These are phyloP conservation scores for Pelargonium cotyledonis DNA, from an alignment of 441 rosid genomes.

Conservation along the genomic window DNA sequence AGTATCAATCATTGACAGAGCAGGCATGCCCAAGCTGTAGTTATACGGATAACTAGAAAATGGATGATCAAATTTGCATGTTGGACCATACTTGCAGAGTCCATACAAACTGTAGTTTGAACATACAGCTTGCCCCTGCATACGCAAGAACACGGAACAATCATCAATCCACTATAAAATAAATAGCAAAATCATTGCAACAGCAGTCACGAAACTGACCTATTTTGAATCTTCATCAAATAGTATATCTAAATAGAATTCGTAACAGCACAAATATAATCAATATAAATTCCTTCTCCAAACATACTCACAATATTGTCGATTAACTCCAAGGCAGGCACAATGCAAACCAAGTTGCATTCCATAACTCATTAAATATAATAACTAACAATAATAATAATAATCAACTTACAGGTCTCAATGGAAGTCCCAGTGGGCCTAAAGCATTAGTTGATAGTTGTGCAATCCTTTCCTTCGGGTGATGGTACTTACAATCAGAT, in stretches of 20 bases:
- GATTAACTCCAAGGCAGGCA: no score
- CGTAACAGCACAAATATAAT: no score
- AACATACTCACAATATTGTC: no score
- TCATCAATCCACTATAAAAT: neutral
- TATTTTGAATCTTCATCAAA: no score
- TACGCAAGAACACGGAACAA: neutral
- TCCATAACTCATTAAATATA: no score
- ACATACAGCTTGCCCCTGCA: conserved; percentile 41
- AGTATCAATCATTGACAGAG: conserved; percentile 34
- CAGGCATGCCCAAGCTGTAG: conserved; percentile 33
- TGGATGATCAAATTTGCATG: conserved; percentile 67
- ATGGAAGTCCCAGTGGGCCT: conserved; percentile 49
- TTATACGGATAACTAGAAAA: conserved; percentile 40
- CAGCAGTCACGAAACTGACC: neutral
- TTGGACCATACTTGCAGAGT: conserved; percentile 62
- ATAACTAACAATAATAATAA: neutral
- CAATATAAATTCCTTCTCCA: neutral
- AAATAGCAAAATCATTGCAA: neutral
- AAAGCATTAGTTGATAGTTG: conserved; percentile 28
- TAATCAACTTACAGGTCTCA: conserved; percentile 54
- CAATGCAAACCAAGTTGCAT: no score
- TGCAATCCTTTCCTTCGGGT: conserved; percentile 44
- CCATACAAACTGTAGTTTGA: conserved; percentile 53
- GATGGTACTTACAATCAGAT: conserved; percentile 70
- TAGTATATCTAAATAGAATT: no score